These are phyloP conservation scores for Cryphonectria japonica DNA, from an alignment of 2,329 filamentous ascomycete genomes.

Conservation along the genomic window DNA sequence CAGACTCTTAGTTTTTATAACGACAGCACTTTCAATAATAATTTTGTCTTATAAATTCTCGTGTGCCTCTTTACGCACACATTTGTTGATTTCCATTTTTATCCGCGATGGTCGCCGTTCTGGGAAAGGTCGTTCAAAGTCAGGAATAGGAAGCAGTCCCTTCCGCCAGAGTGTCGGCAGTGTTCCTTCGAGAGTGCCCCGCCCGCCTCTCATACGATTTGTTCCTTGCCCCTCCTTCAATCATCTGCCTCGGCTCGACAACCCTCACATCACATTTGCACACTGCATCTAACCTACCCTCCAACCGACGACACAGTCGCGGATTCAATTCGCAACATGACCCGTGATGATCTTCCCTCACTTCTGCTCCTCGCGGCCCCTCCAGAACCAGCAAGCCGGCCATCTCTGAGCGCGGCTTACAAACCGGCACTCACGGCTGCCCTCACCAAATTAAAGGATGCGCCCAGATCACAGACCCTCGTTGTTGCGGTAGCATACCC, in stretches of 20 bases:
- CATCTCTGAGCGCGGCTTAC: constrained; percentile 62
- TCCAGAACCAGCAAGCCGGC: constrained; percentile 56
- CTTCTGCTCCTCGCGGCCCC: constrained; percentile 68
- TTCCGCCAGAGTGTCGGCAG: neutral
- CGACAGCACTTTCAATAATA: neutral
- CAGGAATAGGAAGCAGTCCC: neutral
- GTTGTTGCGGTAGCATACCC: constrained; percentile 65
- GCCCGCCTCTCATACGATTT: constrained; percentile 5
- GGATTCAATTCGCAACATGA: constrained; percentile 29
- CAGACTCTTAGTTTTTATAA: neutral
- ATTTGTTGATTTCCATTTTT: neutral
- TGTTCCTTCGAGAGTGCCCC: neutral
- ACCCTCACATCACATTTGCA: neutral
- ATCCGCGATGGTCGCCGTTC: neutral
- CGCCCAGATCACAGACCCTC: constrained; percentile 44
- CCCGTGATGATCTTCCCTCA: constrained; percentile 44
- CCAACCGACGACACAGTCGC: neutral
- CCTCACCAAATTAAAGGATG: constrained; percentile 52
- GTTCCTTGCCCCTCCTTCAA: neutral
- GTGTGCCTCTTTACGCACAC: neutral
- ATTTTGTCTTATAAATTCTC: neutral
- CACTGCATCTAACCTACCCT: no score
- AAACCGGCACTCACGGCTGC: constrained; percentile 59
- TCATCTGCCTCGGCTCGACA: neutral
- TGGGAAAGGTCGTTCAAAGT: neutral